Conservation (phyloP, 257 asterid genomes). For the Jacaranda copaia region DNA sequence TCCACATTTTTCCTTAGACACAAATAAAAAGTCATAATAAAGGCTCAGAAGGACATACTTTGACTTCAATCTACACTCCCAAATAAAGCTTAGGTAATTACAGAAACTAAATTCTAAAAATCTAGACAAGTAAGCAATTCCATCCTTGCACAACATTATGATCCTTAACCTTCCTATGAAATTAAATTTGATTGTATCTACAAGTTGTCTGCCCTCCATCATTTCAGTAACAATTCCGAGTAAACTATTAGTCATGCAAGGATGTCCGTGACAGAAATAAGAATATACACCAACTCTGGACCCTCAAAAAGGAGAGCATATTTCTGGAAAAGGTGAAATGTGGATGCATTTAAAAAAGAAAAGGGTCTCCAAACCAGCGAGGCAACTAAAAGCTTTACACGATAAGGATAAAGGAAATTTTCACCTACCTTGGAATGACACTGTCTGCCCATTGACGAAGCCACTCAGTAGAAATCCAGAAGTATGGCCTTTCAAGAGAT, state of each 20-base stretch:
- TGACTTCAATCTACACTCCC: conserved; percentile 13
- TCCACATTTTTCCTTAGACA: conserved; percentile 25
- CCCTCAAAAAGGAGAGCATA: background rate
- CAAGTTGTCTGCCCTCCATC: conserved; percentile 22
- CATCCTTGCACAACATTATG: conserved; percentile 8
- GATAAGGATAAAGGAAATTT: conserved; percentile 22
- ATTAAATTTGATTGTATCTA: background rate
- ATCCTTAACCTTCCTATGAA: conserved; percentile 27
- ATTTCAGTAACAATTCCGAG: background rate
- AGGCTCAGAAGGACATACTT: conserved; percentile 20
- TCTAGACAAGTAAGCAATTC: conserved; percentile 17
- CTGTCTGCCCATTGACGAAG: conserved; percentile 98
- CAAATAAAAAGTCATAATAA: conserved; percentile 18
- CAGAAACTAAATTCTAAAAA: background rate
- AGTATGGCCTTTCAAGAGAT: conserved; percentile 67
- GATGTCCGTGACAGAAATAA: conserved; percentile 7
- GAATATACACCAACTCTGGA: conserved; percentile 4
- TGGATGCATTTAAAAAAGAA: conserved; percentile 10
- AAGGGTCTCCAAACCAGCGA: conserved; percentile 14
- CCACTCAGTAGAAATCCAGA: conserved; percentile 94
- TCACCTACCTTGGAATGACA: conserved; percentile 68
- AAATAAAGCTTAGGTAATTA: conserved; percentile 11
- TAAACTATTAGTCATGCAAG: conserved; percentile 6
- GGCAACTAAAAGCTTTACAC: conserved; percentile 25
- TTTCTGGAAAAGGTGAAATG: conserved; percentile 14